A percentile compares a stretch with the other conserved stretches of the same genome.
These are phyloP conservation scores for Alopecurus myosuroides DNA, from an alignment of 176 grass and related monocot genomes.

Conservation along the genomic window DNA sequence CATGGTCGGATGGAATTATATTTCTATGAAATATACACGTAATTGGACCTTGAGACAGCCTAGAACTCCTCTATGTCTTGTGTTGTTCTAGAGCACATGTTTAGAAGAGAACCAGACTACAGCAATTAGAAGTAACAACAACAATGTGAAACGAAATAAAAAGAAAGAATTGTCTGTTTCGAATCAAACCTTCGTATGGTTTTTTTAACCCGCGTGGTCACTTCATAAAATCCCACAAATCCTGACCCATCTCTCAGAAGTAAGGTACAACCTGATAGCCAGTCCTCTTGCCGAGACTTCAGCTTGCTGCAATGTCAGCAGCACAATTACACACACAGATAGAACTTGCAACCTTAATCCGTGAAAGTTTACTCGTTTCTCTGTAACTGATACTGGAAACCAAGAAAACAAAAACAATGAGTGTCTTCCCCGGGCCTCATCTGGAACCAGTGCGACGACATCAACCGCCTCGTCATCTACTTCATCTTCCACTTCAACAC, in stretches of 20 bases:
- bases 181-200: constrained; percentile 89
- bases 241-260: constrained; percentile 92
- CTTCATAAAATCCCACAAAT: constrained; percentile 92
- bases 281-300: constrained; percentile 79
- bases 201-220: too few species aligned
- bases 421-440: constrained; percentile 86
- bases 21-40: too few species aligned
- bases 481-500: too few species aligned
- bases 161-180: constrained; percentile 53
- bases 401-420: constrained; percentile 82
- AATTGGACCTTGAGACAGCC: too few species aligned
- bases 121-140: background rate
- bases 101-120: background rate
- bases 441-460: too few species aligned
- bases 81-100: background rate
- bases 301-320: constrained; percentile 66
- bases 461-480: too few species aligned
- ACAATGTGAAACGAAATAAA: background rate
- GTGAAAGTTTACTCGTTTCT: background rate
- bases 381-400: constrained; percentile 92
- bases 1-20: too few species aligned
- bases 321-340: background rate
- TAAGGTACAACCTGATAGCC: constrained; percentile 80
- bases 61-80: too few species aligned
- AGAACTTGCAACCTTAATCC: background rate